phyloP scores from a whole-genome alignment of 2,329 filamentous ascomycete species.

The Sclerotinia glacialis region DNA sequence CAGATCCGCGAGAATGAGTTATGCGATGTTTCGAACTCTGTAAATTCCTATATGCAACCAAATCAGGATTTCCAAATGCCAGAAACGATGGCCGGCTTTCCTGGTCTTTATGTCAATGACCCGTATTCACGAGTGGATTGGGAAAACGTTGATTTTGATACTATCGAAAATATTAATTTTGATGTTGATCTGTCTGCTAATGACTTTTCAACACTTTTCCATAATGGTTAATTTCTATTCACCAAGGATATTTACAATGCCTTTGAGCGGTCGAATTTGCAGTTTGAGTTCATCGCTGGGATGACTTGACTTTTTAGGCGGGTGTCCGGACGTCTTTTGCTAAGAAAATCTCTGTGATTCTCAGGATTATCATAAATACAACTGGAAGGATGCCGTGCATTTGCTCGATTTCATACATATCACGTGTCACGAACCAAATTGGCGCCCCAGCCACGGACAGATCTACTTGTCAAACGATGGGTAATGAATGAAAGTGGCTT shows the following conservation, averaged over 20 bases:
- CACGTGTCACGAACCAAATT: background rate
- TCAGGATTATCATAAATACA: background rate
- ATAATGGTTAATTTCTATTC: background rate
- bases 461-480: background rate
- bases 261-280: background rate
- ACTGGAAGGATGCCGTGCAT: background rate
- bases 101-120: constrained; percentile 12
- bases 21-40: background rate
- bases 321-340: too few relatives aligned
- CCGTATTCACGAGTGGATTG: constrained; percentile 13
- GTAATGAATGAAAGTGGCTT: background rate
- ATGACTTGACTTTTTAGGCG: background rate
- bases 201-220: constrained; percentile 16
- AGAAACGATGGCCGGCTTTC: background rate
- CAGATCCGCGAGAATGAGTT: background rate
- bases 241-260: background rate
- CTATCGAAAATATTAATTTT: constrained; percentile 24
- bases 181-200: constrained; percentile 22
- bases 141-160: constrained; percentile 10
- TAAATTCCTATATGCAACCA: background rate
- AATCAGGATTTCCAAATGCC: background rate
- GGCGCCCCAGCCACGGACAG: constrained; percentile 14
- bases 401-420: background rate
- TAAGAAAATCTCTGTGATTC: too few relatives aligned
- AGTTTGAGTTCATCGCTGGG: too few relatives aligned